These are phyloP conservation scores for Evernia prunastri DNA, from an alignment of 495 filamentous ascomycete genomes.

Conservation along the genomic window DNA sequence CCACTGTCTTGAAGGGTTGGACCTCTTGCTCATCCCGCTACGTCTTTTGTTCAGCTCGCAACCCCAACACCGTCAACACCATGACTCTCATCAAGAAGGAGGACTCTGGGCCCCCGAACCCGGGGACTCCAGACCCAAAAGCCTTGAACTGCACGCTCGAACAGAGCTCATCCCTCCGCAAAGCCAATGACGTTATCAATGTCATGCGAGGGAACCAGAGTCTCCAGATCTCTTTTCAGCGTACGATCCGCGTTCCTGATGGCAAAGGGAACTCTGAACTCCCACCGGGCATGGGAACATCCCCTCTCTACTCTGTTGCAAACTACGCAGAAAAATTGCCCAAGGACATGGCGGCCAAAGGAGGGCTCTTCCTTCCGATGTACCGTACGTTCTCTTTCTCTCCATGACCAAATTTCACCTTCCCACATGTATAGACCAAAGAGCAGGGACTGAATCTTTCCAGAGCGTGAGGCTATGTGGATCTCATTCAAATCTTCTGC, in stretches of 20 bases:
- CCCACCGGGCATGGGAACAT: constrained; percentile 34
- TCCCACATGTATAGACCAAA: neutral
- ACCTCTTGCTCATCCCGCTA: neutral
- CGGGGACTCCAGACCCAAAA: neutral
- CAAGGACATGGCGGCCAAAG: constrained; percentile 32
- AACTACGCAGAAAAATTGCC: constrained; percentile 32
- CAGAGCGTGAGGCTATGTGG: constrained; percentile 43
- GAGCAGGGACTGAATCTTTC: neutral
- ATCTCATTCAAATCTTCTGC: constrained; percentile 31
- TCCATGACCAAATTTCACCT: neutral
- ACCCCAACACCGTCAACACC: neutral
- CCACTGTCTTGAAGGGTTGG: neutral
- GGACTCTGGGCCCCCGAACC: neutral
- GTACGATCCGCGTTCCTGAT: constrained; percentile 44
- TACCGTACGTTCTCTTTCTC: constrained; percentile 25
- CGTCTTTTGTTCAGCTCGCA: neutral
- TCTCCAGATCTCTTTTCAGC: constrained; percentile 29
- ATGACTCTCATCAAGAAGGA: neutral
- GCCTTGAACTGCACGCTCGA: neutral
- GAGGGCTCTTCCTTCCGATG: constrained; percentile 42
- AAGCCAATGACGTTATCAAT: constrained; percentile 5
- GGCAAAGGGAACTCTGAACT: constrained; percentile 31
- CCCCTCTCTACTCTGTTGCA: constrained; percentile 37
- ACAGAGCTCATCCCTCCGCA: neutral
- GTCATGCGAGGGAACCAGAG: constrained; percentile 2